Percentiles rank a stretch among this genome's conserved stretches.
Conservation (phyloP, 345 rosid species). For the Triadica sebifera region DNA sequence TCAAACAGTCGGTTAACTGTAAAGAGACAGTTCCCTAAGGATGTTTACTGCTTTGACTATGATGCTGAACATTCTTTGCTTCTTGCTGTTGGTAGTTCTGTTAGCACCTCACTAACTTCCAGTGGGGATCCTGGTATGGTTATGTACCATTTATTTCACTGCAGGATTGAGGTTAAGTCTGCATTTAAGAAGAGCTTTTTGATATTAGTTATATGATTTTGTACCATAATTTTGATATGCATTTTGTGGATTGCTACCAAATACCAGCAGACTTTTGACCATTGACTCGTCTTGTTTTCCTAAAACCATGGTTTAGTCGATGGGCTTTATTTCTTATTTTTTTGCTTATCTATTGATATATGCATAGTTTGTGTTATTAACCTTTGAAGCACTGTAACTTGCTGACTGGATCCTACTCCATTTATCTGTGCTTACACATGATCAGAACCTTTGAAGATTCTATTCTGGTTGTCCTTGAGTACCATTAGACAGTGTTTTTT, state of each 20-base stretch:
- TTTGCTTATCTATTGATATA: neutral
- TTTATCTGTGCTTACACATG: neutral
- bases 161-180: neutral
- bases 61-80: conserved; percentile 58
- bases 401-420: neutral
- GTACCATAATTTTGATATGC: neutral
- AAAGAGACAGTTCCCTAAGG: conserved; percentile 57
- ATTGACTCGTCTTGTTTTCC: neutral
- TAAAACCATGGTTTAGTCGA: neutral
- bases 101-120: conserved; percentile 34
- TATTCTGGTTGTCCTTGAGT: neutral
- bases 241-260: neutral
- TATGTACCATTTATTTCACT: conserved; percentile 19
- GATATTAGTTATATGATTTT: conserved; percentile 7
- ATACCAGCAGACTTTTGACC: neutral
- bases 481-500: no score
- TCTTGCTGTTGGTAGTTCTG: conserved; percentile 53
- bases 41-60: conserved; percentile 74
- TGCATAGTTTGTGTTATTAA: neutral
- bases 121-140: conserved; percentile 57
- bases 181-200: neutral
- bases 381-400: neutral
- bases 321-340: neutral
- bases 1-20: conserved; percentile 38
- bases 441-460: neutral